Evolutionary conservation across 805 yeast genomes (phyloP).

Genomic region (Sugiyamaella qingdaonensis): DNA sequence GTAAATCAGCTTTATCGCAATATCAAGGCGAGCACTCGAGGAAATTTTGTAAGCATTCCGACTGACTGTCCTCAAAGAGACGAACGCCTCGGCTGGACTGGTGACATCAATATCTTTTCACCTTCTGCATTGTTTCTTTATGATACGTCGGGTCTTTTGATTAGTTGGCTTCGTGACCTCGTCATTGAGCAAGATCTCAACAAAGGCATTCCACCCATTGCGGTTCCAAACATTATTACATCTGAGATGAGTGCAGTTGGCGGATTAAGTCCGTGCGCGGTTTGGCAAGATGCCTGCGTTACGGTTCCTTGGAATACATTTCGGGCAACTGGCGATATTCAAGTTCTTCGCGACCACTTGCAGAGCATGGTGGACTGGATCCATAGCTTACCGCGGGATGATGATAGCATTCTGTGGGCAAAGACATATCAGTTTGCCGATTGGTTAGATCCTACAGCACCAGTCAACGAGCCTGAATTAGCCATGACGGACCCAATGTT

Average conservation of each 20-base stretch:
- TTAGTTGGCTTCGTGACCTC: slow-evolving; percentile 25
- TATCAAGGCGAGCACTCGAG: slow-evolving; percentile 24
- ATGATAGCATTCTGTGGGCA: slow-evolving; percentile 11
- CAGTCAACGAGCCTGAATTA: slow-evolving; percentile 26
- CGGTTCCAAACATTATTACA: not conserved
- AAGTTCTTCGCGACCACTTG: not conserved
- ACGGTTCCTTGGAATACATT: slow-evolving; percentile 33
- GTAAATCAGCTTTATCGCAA: slow-evolving; percentile 22
- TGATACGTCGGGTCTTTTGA: slow-evolving; percentile 23
- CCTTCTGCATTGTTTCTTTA: slow-evolving; percentile 27
- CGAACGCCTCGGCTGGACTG: slow-evolving; percentile 30
- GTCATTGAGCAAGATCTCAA: slow-evolving; percentile 21
- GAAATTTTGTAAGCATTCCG: slow-evolving; percentile 27
- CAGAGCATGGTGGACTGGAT: not conserved
- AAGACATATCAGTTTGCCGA: slow-evolving; percentile 31
- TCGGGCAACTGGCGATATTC: slow-evolving; percentile 37
- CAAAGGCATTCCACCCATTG: slow-evolving; percentile 23
- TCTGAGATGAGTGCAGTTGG: slow-evolving; percentile 16
- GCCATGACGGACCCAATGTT: slow-evolving; percentile 25
- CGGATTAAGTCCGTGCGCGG: slow-evolving; percentile 14
- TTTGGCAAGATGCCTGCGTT: slow-evolving; percentile 25
- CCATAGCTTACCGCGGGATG: slow-evolving; percentile 4
- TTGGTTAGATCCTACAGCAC: slow-evolving; percentile 30
- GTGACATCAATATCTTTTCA: slow-evolving; percentile 27
- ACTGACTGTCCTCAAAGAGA: slow-evolving; percentile 32